These are phyloP conservation scores for Venustampulla echinocandica DNA, from an alignment of 495 filamentous ascomycete genomes.

Conservation along the genomic window DNA sequence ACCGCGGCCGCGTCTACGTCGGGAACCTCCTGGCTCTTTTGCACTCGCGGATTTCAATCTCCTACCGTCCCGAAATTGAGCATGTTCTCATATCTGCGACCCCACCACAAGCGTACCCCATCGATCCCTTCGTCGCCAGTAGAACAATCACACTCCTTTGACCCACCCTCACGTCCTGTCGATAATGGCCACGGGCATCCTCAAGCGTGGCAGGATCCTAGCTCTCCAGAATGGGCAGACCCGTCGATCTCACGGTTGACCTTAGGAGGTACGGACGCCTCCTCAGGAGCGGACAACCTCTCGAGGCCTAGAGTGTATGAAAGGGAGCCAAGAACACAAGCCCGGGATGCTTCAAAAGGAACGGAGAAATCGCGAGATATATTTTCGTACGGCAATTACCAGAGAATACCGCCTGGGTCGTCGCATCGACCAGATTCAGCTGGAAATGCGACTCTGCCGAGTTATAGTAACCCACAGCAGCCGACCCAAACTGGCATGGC, in stretches of 20 bases:
- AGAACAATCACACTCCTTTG: constrained; percentile 31
- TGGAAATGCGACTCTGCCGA: constrained; percentile 15
- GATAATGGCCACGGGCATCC: constrained; percentile 18
- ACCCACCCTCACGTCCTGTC: constrained; percentile 29
- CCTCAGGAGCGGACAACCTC: neutral
- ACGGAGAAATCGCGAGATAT: constrained; percentile 8
- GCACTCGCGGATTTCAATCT: neutral
- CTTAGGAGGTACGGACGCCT: constrained; percentile 26
- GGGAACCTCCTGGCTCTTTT: neutral
- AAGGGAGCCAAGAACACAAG: constrained; percentile 10
- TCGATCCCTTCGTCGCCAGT: constrained; percentile 44
- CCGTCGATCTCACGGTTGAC: constrained; percentile 24
- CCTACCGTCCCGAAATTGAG: neutral
- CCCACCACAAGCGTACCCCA: constrained; percentile 40
- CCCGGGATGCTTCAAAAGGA: constrained; percentile 13
- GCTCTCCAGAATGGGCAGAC: constrained; percentile 6
- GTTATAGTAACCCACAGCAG: constrained; percentile 21
- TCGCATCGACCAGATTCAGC: constrained; percentile 18
- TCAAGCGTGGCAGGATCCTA: constrained; percentile 13
- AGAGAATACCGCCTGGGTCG: constrained; percentile 11
- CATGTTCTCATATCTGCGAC: constrained; percentile 48
- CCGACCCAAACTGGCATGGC: constrained; percentile 26
- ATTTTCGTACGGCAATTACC: constrained; percentile 10
- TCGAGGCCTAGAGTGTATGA: constrained; percentile 5
- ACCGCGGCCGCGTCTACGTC: neutral